Evolutionary conservation across 129 eudicot genomes (phyloP), one percentile per base, ranked within the genome.

Genomic region (Tagetes patula): DNA sequence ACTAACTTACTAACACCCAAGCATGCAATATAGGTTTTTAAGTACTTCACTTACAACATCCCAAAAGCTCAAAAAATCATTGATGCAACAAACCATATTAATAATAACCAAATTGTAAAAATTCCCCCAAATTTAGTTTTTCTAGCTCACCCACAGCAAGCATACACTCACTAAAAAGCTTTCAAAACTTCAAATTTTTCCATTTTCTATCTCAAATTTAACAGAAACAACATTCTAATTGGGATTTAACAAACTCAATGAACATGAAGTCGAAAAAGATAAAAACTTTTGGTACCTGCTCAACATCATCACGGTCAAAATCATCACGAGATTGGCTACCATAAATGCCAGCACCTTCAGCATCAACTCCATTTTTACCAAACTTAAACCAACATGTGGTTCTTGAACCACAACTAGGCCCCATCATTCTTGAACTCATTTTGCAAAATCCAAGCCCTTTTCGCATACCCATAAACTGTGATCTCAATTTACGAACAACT

Each of bases 261-360:
- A 41, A 41, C 7, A 41, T 20, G 27, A 20, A 20, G 27, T 20
- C 27, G 27, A 40, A 40, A 39, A 43, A 43, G 54, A 30, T 33
- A 10, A 3, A 1, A 52, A 31, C 8, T 27, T 56, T 3, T 8
- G 31, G 48, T 50, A 92, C 98, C 96, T 93, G 98, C 77, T 93
- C 98, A 38, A 93, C 98, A 69, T 93, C 98, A 65, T 93, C 98
- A 30, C 95, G 88, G 79, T 89, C 98, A 63, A 87, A 93, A 78
- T 93, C 98, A 48, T 93, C 82, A 1, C 96, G 89, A 50, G 86
- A 67, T 59, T 93, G 98, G 67, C 98, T 93, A 6, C 96, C 98
- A 53, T 93, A 93, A 42, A 93, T 87, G 6, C 96, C 98, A 77
- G 96, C 96, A 37, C 88, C 90, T 73, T 93, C 96, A 75, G 96